Evolutionary conservation across 257 asterid genomes (phyloP).

Genomic region (Marsdenia floribunda): DNA sequence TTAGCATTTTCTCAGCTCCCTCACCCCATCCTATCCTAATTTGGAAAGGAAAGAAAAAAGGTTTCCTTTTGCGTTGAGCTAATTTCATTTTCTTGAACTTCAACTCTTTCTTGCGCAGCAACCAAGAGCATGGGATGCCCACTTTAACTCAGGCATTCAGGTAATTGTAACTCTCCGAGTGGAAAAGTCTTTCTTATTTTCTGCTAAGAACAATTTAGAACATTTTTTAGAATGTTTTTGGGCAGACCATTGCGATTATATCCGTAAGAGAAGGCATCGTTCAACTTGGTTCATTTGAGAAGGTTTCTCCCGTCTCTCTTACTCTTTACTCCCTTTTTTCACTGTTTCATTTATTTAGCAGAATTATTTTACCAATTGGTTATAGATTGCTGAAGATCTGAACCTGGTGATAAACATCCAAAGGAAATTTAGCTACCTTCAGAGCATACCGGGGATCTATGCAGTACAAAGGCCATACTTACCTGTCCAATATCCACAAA

Average conservation of each 20-base stretch:
- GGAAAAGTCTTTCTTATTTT: neutral
- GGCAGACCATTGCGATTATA: constrained; percentile 72
- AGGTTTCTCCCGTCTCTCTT: constrained; percentile 30
- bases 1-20: neutral
- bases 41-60: too few relatives aligned
- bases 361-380: neutral
- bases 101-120: constrained; percentile 33
- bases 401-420: constrained; percentile 58
- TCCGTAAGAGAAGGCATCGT: constrained; percentile 73
- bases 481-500: constrained; percentile 30
- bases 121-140: constrained; percentile 86
- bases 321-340: neutral
- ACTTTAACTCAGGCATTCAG: constrained; percentile 84
- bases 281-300: constrained; percentile 76
- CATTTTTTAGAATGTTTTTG: constrained; percentile 1
- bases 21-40: neutral
- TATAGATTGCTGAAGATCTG: constrained; percentile 58
- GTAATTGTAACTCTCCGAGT: constrained; percentile 19
- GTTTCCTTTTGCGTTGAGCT: too few relatives aligned
- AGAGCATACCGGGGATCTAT: constrained; percentile 60
- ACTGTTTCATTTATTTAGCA: neutral
- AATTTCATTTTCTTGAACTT: constrained; percentile 8
- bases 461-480: constrained; percentile 50
- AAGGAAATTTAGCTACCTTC: constrained; percentile 65
- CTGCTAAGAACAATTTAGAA: neutral